phyloP scores from a whole-genome alignment of 2,329 filamentous ascomycete species.

The Hymenoscyphus occultus region DNA sequence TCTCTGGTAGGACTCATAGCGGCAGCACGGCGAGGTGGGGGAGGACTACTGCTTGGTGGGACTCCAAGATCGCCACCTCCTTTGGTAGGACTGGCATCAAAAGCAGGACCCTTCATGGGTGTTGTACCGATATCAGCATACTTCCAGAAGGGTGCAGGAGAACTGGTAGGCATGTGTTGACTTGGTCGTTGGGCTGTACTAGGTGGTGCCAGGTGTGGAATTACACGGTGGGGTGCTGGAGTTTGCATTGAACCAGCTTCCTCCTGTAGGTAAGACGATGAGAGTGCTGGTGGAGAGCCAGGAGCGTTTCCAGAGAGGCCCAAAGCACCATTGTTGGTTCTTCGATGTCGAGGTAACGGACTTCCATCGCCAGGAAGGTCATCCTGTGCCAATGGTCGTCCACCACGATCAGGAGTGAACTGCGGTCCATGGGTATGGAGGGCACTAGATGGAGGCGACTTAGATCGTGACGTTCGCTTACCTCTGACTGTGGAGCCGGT shows the following conservation, averaged over 20 bases:
- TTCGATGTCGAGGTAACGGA: constrained; percentile 57
- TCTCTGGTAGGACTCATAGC: constrained; percentile 32
- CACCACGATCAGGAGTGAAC: constrained; percentile 58
- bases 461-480: constrained; percentile 50
- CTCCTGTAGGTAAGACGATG: constrained; percentile 61
- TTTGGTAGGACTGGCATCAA: constrained; percentile 60
- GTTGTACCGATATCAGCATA: constrained; percentile 74
- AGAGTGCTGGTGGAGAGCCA: constrained; percentile 56
- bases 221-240: constrained; percentile 68
- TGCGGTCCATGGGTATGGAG: constrained; percentile 45
- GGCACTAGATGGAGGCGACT: constrained; percentile 54
- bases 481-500: constrained; percentile 54
- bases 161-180: constrained; percentile 82
- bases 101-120: constrained; percentile 53
- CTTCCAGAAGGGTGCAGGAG: constrained; percentile 85
- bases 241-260: constrained; percentile 63
- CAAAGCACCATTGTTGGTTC: constrained; percentile 43
- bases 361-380: constrained; percentile 49
- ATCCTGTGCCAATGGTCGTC: constrained; percentile 39
- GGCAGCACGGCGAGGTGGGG: constrained; percentile 34
- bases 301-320: constrained; percentile 50
- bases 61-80: constrained; percentile 36
- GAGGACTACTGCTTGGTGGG: constrained; percentile 57
- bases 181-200: constrained; percentile 79
- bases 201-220: constrained; percentile 72